phyloP scores from a whole-genome alignment of 768 basidiomycete species.

The Pisolithus orientalis region DNA sequence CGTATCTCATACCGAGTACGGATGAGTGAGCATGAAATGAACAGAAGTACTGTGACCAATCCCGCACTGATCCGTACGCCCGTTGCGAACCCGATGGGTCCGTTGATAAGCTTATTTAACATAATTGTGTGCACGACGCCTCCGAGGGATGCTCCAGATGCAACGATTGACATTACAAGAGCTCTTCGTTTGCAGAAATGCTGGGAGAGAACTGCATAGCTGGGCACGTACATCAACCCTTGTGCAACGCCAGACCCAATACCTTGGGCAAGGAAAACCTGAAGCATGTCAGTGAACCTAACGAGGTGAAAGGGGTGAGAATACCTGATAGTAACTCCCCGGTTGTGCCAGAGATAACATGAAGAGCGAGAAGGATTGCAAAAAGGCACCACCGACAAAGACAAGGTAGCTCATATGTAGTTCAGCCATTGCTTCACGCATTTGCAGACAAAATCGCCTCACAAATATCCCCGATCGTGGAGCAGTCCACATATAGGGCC shows the following conservation, averaged over 20 bases:
- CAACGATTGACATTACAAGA: slow-evolving; percentile 38
- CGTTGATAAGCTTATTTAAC: slow-evolving; percentile 42
- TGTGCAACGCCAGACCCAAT: slow-evolving; percentile 35
- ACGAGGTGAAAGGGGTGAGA: background rate
- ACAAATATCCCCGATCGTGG: slow-evolving; percentile 25
- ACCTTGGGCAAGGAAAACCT: slow-evolving; percentile 43
- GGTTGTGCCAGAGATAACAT: slow-evolving; percentile 32
- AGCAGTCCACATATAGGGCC: slow-evolving; percentile 21
- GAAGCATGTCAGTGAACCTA: background rate
- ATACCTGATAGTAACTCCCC: slow-evolving; percentile 31
- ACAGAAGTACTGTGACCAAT: slow-evolving; percentile 31
- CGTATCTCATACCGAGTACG: slow-evolving; percentile 23
- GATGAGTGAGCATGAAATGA: slow-evolving; percentile 34
- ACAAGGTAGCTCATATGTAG: background rate
- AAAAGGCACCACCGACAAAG: slow-evolving; percentile 19
- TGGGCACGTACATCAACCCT: slow-evolving; percentile 41
- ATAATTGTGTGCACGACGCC: slow-evolving; percentile 54
- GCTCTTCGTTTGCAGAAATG: slow-evolving; percentile 37
- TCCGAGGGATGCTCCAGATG: slow-evolving; percentile 47
- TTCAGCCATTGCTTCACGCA: background rate
- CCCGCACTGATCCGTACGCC: slow-evolving; percentile 35
- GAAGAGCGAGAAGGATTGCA: slow-evolving; percentile 28
- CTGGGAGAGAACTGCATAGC: slow-evolving; percentile 37
- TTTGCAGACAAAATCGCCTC: slow-evolving; percentile 1
- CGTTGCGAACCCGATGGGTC: slow-evolving; percentile 38